Evolutionary conservation across 2,329 filamentous ascomycete species (phyloP), one percentile per base, ranked within the genome.

Genomic region (Sclerotinia sclerotiorum): DNA sequence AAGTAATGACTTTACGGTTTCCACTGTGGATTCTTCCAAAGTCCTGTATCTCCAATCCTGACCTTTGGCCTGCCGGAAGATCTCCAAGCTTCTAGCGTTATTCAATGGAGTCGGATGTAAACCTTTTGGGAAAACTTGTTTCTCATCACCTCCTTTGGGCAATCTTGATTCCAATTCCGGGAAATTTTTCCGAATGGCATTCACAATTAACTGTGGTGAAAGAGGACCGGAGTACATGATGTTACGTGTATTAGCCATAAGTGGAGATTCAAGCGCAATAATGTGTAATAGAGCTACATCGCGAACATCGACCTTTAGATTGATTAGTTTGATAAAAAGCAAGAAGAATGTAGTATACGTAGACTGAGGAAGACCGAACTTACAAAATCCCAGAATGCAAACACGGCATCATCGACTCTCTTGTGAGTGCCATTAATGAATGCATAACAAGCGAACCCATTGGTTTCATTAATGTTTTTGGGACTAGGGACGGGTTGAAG

Each of bases 381-480:
- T 75, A 72, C 75, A 24, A 73, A 73, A 57, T 69, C 63, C 56
- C 70, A 73, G 49, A 68, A 72, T 3, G 67, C 58, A 56, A 71
- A 70, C 54, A 52, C 65, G 19, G 42, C 51, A 27, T 46, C 51
- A n/a, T 61, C 61, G 32, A 68, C 29, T 79, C 48, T 48, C 19
- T 65, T 82, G 82, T 84, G 85, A 65, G 79, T 79, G 58, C 85
- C 86, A 27, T 76, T 77, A n/a, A 87, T 76, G 35, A 85, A 77
- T 46, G 80, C 77, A n/a, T 83, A 83, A 66, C 86, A 75, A n/a
- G 83, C 80, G 51, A 67, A 67, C 73, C 79, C 78, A 76, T 92
- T 92, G 13, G 88, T 90, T 1, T 88, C 90, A 79, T 93, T 93
- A 71, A 93, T 80, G 3, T 80, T 80, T 24, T 86, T 84, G 0